These are phyloP conservation scores for Davidsoniella eucalypti DNA, from an alignment of 2,329 filamentous ascomycete genomes.

Conservation along the genomic window DNA sequence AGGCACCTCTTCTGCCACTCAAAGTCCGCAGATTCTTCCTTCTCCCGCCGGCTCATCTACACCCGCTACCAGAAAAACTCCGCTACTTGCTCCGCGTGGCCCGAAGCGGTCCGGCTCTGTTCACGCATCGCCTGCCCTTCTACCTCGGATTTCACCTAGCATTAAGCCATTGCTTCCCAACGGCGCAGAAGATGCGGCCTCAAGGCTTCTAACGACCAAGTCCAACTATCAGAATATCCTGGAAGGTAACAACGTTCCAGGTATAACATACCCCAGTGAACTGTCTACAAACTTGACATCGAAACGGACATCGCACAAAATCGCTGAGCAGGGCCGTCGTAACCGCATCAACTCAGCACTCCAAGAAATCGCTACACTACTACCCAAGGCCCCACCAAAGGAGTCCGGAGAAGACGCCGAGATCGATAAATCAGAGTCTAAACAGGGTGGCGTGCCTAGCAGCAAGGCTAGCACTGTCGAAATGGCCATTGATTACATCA, in stretches of 20 bases:
- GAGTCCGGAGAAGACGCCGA: constrained; percentile 29
- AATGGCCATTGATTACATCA: constrained; percentile 90
- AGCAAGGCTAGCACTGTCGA: constrained; percentile 98
- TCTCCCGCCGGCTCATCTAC: constrained; percentile 28
- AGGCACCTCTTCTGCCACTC: constrained; percentile 36
- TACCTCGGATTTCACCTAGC: constrained; percentile 80
- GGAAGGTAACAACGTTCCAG: constrained; percentile 79
- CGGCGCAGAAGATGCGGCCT: constrained; percentile 42
- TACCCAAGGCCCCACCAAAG: constrained; percentile 43
- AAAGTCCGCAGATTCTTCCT: constrained; percentile 44
- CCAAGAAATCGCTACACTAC: constrained; percentile 72
- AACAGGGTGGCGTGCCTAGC: constrained; percentile 40
- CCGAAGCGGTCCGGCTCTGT: constrained; percentile 59
- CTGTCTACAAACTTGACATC: constrained; percentile 87
- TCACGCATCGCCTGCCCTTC: constrained; percentile 70
- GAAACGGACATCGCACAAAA: constrained; percentile 94
- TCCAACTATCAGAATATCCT: constrained; percentile 97
- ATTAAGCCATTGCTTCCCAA: constrained; percentile 77
- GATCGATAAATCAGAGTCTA: constrained; percentile 29
- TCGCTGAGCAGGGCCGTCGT: constrained; percentile 86
- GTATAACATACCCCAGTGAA: constrained; percentile 77
- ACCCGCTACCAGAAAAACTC: constrained; percentile 31
- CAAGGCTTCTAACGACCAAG: constrained; percentile 74
- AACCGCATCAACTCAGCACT: constrained; percentile 92
- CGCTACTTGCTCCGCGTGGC: constrained; percentile 37